phyloP scores from a whole-genome alignment of 23 red algal genomes.

The Chondrus crispus region DNA sequence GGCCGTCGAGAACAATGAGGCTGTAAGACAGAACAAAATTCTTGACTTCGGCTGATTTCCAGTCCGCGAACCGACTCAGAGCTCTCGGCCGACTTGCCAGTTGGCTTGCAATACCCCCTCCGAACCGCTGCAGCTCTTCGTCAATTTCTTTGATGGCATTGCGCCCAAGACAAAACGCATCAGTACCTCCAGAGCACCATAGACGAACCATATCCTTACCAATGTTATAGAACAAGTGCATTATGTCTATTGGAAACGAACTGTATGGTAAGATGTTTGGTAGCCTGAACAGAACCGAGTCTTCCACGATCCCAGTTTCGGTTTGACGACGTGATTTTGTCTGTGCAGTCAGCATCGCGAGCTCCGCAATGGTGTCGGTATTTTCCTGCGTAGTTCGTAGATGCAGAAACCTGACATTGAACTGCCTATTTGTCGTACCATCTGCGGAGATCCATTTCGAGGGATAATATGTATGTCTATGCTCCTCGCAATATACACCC shows the following conservation, averaged over 20 bases:
- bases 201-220: slow-evolving; percentile 3
- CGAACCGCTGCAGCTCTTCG: neutral
- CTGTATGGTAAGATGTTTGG: neutral
- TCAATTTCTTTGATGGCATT: neutral
- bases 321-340: neutral
- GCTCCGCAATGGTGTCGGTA: neutral
- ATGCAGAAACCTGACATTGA: neutral
- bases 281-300: neutral
- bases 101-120: neutral
- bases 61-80: neutral
- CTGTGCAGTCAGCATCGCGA: neutral
- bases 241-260: slow-evolving; percentile 7
- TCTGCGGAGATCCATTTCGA: neutral
- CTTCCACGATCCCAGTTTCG: neutral
- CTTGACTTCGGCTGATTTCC: neutral
- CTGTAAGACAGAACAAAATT: neutral
- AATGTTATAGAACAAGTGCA: slow-evolving; percentile 10
- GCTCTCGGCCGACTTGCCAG: neutral
- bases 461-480: neutral
- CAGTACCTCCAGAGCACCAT: neutral
- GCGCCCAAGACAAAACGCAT: neutral
- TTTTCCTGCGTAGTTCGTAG: neutral
- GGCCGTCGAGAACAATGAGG: neutral
- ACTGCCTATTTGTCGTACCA: neutral
- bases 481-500: neutral